phyloP scores from a whole-genome alignment of 768 basidiomycete genomes.

The Lyophyllum atratum region DNA sequence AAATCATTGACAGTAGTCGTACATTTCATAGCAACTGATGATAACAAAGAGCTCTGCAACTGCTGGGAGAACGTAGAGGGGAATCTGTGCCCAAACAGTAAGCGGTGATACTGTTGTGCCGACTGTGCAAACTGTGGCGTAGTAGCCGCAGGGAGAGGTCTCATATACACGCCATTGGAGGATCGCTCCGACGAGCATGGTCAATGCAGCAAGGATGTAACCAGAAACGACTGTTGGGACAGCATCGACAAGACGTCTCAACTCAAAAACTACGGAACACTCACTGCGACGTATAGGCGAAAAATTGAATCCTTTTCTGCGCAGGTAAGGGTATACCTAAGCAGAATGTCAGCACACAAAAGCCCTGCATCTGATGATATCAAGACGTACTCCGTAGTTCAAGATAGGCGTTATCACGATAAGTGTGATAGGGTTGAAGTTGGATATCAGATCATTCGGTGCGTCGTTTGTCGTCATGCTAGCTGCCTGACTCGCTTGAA shows the following conservation, averaged over 20 bases:
- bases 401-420: conserved; percentile 29
- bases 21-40: conserved; percentile 17
- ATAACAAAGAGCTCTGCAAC: conserved; percentile 20
- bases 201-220: conserved; percentile 17
- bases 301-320: conserved; percentile 29
- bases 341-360: background rate
- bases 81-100: conserved; percentile 25
- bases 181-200: conserved; percentile 21
- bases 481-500: conserved; percentile 28
- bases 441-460: conserved; percentile 31
- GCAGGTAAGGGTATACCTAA: conserved; percentile 30
- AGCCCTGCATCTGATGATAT: background rate
- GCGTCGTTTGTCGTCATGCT: conserved; percentile 31
- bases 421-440: conserved; percentile 35
- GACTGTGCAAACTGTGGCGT: conserved; percentile 19
- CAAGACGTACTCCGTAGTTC: conserved; percentile 20
- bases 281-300: conserved; percentile 26
- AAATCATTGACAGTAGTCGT: background rate
- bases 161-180: conserved; percentile 26
- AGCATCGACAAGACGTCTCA: background rate
- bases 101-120: conserved; percentile 24
- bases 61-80: conserved; percentile 23
- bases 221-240: conserved; percentile 21
- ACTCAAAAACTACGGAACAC: conserved; percentile 20
- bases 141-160: conserved; percentile 26